Evolutionary conservation across 2,329 filamentous ascomycete species (phyloP).

Genomic region (Penicillium hesseltinei): DNA sequence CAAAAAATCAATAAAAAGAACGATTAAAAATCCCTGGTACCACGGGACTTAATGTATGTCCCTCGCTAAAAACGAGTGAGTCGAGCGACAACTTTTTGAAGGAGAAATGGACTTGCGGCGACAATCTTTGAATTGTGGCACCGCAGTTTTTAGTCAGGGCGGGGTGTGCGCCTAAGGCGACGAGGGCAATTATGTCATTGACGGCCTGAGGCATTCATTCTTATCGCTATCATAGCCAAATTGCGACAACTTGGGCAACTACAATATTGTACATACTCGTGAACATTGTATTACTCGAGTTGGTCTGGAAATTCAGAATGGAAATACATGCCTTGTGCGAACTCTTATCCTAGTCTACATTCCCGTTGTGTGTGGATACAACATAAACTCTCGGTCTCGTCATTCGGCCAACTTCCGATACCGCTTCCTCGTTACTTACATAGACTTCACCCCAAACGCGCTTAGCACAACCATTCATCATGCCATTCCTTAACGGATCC

Average conservation of each 20-base stretch:
- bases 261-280: neutral
- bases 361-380: neutral
- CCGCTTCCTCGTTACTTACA: constrained; percentile 1
- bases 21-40: neutral
- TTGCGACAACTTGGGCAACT: constrained; percentile 12
- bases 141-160: constrained; percentile 32
- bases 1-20: constrained; percentile 8
- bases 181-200: constrained; percentile 22
- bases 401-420: constrained; percentile 6
- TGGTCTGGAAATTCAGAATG: neutral
- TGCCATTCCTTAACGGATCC: constrained; percentile 35
- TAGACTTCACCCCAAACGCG: neutral
- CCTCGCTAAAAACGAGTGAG: constrained; percentile 12
- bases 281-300: neutral
- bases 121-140: constrained; percentile 35
- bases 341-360: neutral
- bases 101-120: constrained; percentile 23
- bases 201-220: constrained; percentile 6
- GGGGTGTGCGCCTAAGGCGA: constrained; percentile 28
- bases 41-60: neutral
- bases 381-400: neutral
- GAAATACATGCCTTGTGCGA: neutral
- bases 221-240: constrained; percentile 15
- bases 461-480: constrained; percentile 10
- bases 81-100: constrained; percentile 6